Base-by-base conservation (phyloP, 1,284 basidiomycete species). In the Coniferiporia weirii region DNA sequence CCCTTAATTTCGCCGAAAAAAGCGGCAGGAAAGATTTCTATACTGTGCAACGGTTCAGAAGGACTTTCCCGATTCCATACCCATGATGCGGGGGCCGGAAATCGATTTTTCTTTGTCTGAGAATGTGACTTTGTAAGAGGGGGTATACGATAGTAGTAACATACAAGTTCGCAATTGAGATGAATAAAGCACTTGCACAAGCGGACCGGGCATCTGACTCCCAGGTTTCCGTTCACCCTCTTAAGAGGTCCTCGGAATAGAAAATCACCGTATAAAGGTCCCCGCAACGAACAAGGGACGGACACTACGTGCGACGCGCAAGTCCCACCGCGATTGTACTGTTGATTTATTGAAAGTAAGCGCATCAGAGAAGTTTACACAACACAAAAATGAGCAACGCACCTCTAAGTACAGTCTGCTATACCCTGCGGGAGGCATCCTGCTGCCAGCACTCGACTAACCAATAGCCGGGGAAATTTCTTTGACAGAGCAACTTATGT, bases 331-430 rank as follows among this genome's bases (percentile, higher is more conserved):
- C 91, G 80, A 69, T 93, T 91, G 76, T 91, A 90, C 86, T 89
- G 22, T 19, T 19, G n/a, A n/a, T n/a, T n/a, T 40, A 34, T 50
- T n/a, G n/a, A n/a, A n/a, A n/a, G n/a, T n/a, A n/a, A n/a, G n/a
- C 12, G 6, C 36, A 38, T 38, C 36, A 12, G 52, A 8, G 36
- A 6, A 45, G 34, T n/a, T 19, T 13, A 4, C 8, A 38, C 4
- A 44, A 15, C 8, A 15, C 19, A 34, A 38, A 38, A 6, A 13
- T 53, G 12, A 45, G 22, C 19, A 46, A 34, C 27, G 19, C 47
- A 94, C 89, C 79, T 99, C 96, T 45, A 98, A 87, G 71, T 97
- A 97, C 46, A 96, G 70, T 70, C 96, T 93, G 10, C 92, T 91
- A 60, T 82, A 83, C 88, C 96, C 98, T 62, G 92, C 94, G 1